A percentile compares a stretch with the other conserved stretches of the same genome.
These are phyloP conservation scores for Neurospora sp. DNA, from an alignment of 495 filamentous ascomycete genomes.

Conservation along the genomic window DNA sequence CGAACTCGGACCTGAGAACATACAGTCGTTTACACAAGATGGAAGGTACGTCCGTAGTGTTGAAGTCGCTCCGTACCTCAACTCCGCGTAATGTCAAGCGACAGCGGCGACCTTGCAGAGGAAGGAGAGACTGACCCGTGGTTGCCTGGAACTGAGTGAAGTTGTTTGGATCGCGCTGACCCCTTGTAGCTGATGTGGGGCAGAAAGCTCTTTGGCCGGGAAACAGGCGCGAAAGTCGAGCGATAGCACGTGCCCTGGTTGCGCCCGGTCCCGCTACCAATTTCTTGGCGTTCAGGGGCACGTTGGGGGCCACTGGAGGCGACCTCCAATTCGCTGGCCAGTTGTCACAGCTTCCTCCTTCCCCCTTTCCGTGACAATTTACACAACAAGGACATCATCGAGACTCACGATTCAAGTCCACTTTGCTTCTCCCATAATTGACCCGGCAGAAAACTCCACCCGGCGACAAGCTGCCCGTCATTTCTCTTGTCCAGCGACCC, in stretches of 20 bases:
- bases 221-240: not conserved
- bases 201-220: not conserved
- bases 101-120: not conserved
- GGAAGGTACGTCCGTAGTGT: not conserved
- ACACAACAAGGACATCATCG: not conserved
- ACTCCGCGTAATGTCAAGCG: not conserved
- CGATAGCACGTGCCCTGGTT: not conserved
- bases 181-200: not conserved
- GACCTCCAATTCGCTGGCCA: not conserved
- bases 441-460: not conserved
- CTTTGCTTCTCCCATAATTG: not conserved
- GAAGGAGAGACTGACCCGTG: not conserved
- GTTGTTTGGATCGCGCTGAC: not conserved
- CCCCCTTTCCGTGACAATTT: slow-evolving; percentile 2
- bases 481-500: not conserved
- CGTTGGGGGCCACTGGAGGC: not conserved
- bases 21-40: not conserved
- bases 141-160: not conserved
- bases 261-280: not conserved
- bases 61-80: no score
- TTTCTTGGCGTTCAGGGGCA: not conserved
- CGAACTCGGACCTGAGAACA: not conserved
- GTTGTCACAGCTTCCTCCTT: not conserved
- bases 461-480: not conserved
- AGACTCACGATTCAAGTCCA: not conserved